phyloP scores from a whole-genome alignment of 257 asterid species.

The Rubia yunnanensis region DNA sequence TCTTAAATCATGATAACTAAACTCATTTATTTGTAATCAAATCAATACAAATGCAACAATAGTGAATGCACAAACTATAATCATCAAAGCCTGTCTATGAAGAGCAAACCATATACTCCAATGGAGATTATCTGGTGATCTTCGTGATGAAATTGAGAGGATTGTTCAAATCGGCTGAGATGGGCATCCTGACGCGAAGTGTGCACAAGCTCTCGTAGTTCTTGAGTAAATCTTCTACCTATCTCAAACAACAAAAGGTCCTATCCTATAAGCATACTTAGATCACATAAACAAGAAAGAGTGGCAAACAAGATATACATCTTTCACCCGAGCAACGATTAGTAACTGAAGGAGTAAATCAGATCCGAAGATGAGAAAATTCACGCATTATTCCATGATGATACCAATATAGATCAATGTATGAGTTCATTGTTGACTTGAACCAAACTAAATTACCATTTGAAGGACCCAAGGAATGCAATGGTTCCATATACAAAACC shows the following conservation, averaged over 20 bases:
- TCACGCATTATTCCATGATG: no score
- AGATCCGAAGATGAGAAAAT: neutral
- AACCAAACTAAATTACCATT: no score
- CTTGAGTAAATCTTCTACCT: conserved; percentile 73
- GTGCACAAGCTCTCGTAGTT: conserved; percentile 80
- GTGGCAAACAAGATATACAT: neutral
- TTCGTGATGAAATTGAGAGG: conserved; percentile 81
- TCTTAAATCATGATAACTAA: conserved; percentile 6
- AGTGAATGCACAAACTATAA: conserved; percentile 8
- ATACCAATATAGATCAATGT: no score
- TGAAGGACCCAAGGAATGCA: neutral
- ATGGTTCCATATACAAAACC: neutral
- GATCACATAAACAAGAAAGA: neutral
- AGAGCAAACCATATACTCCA: neutral
- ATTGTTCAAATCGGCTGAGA: conserved; percentile 59
- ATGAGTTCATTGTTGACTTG: no score
- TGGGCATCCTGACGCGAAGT: conserved; percentile 77
- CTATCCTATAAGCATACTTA: neutral
- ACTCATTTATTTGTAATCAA: conserved; percentile 17
- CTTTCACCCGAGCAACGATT: neutral
- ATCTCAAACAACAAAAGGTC: conserved; percentile 11
- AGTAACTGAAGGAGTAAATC: neutral
- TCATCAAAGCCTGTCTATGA: conserved; percentile 16
- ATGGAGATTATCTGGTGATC: conserved; percentile 30
- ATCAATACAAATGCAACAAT: conserved; percentile 22